Base-by-base conservation (phyloP, 345 rosid genomes). In the Cardamine chenopodiifolia region DNA sequence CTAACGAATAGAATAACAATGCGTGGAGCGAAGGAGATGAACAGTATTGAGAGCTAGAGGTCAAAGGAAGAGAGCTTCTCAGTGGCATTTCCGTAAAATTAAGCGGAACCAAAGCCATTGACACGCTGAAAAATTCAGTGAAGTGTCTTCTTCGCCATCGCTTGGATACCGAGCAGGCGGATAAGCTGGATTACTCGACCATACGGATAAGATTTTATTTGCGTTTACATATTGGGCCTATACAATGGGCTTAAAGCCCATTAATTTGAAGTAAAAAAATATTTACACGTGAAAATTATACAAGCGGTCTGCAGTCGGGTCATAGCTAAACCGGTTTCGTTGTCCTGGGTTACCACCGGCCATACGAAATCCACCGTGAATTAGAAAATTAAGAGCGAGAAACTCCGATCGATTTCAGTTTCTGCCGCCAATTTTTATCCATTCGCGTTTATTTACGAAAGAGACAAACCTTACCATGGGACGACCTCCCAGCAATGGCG, bases 401-500 rank as follows among this genome's bases (percentile, higher is more conserved):
- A 62, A 12, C 75, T 54, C 66, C 53, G 66, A 15, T 55, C 25
- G 71, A 55, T 69, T 32, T 11, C 22, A 22, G 31, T 62, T 18
- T 69, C 79, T 34, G 70, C 32, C 50, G 67, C 56, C 60, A 40
- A 7, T 60, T 56, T 66, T 22, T 47, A 7, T 42, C 18, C 2
- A 34, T 26, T 28, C 68, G 10, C 1, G 14, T 25, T 60, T 44
- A 49, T 47, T 44, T 7, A 66, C 35, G 57, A 50, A 50, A 68
- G 19, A 77, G 68, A 55, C 23, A 15, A 58, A 50, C 37, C 14
- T 13, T 28, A 66, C 14, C 57, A 78, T 96, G 99, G 99, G 98
- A 71, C 91, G 99, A 26, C 99, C 97, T 75, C 98, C 98, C 47
- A 87, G 94, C 70, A 89, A 88, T 72, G 99, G 99, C 31, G 92